Conservation (phyloP, 2,329 filamentous ascomycete species). For the Sarocladiaceae sp. region DNA sequence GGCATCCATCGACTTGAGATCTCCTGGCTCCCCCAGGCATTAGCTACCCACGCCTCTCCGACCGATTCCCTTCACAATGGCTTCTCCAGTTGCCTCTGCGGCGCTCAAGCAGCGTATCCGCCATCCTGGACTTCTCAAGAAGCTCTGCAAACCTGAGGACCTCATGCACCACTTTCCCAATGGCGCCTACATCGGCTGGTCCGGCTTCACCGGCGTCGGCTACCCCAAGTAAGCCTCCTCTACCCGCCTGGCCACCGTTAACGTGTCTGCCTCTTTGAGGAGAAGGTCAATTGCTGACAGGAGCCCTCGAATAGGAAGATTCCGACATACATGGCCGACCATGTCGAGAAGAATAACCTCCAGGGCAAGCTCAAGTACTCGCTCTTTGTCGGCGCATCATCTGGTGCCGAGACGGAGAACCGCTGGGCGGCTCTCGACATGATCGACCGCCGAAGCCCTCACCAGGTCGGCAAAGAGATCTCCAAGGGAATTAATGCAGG, state of each 20-base stretch:
- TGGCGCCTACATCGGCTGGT: slow-evolving; percentile 84
- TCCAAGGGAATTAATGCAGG: slow-evolving; percentile 86
- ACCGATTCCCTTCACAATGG: slow-evolving; percentile 33
- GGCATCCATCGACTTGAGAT: too few relatives aligned
- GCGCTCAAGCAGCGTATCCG: slow-evolving; percentile 70
- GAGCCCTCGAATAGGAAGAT: slow-evolving; percentile 55
- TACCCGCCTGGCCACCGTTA: neutral
- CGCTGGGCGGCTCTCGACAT: slow-evolving; percentile 85
- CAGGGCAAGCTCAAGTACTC: slow-evolving; percentile 81
- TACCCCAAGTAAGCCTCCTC: slow-evolving; percentile 60
- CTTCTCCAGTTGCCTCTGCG: slow-evolving; percentile 56
- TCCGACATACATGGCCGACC: slow-evolving; percentile 75
- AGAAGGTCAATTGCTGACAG: neutral
- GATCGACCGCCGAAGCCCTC: slow-evolving; percentile 78
- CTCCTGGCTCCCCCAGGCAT: too few relatives aligned
- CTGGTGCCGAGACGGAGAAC: slow-evolving; percentile 85
- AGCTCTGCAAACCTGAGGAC: slow-evolving; percentile 73
- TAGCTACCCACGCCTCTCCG: too few relatives aligned
- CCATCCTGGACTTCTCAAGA: slow-evolving; percentile 71
- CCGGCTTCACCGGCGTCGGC: slow-evolving; percentile 82
- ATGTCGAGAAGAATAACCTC: slow-evolving; percentile 80
- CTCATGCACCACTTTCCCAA: slow-evolving; percentile 76
- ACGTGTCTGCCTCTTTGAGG: too few relatives aligned
- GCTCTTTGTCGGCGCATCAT: slow-evolving; percentile 84
- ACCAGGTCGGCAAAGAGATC: slow-evolving; percentile 87